phyloP scores from a whole-genome alignment of 1,139 yeast species.

The Pichia sp. region DNA sequence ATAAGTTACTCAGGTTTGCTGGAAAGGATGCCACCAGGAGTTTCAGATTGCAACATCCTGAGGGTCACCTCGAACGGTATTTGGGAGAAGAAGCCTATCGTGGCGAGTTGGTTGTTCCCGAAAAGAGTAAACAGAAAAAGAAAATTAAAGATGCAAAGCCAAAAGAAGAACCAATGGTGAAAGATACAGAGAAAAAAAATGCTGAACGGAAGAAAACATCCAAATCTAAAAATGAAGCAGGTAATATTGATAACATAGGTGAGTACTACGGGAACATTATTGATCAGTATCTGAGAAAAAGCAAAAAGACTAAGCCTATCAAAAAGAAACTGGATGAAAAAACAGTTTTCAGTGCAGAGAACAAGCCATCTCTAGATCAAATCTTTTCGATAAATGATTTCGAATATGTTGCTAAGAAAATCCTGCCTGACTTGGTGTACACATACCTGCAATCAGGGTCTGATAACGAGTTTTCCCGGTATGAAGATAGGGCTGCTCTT shows the following conservation, averaged over 20 bases:
- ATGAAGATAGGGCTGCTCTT: conserved; percentile 33
- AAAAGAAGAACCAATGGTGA: not conserved
- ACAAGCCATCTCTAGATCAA: conserved; percentile 18
- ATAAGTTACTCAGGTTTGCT: conserved; percentile 55
- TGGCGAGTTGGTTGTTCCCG: conserved; percentile 25
- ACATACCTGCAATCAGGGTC: conserved; percentile 32
- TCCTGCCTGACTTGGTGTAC: conserved; percentile 29
- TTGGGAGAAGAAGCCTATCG: conserved; percentile 28
- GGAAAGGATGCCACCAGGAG: conserved; percentile 90
- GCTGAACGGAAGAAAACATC: not conserved
- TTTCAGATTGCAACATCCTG: conserved; percentile 82
- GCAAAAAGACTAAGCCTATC: not conserved
- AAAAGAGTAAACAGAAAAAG: conserved; percentile 8
- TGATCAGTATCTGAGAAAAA: not conserved
- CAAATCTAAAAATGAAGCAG: not conserved
- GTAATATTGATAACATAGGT: not conserved
- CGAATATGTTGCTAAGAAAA: conserved; percentile 31
- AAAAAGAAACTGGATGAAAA: not conserved
- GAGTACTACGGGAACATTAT: not conserved
- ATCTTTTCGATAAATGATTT: conserved; percentile 34
- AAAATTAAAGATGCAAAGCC: conserved; percentile 4
- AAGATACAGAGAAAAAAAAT: not conserved
- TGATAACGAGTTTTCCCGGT: conserved; percentile 31
- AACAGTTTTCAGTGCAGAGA: not conserved
- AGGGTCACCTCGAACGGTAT: conserved; percentile 59